These are phyloP conservation scores for Arbutus unedo DNA, from an alignment of 148 eudicot genomes.

Conservation along the genomic window DNA sequence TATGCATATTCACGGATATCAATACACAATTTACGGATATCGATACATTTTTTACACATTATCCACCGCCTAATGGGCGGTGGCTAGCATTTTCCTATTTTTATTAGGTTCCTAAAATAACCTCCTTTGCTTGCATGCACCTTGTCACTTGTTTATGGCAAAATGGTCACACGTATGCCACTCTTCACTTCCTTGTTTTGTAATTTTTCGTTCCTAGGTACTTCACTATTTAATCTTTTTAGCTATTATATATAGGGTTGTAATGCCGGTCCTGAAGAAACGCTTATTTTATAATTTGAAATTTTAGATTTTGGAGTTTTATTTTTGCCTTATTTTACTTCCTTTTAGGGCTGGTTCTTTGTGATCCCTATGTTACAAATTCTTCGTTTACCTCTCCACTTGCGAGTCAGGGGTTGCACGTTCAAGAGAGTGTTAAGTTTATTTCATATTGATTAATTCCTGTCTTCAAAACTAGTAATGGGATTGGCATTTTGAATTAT, in stretches of 20 bases:
- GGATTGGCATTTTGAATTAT: neutral
- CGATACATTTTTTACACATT: no score
- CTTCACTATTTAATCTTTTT: neutral
- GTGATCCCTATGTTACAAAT: neutral
- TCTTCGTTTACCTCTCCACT: neutral
- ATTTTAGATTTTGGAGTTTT: neutral
- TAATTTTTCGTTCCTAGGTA: neutral
- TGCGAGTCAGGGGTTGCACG: neutral
- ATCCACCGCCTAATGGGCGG: no score
- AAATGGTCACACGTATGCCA: neutral
- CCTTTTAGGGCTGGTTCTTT: neutral
- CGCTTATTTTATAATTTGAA: neutral
- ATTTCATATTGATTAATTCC: neutral
- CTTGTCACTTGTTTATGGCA: neutral
- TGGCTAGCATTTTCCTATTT: neutral
- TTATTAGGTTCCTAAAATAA: neutral
- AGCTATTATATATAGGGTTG: neutral
- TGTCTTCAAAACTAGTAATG: neutral
- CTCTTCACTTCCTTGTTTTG: neutral
- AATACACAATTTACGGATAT: no score
- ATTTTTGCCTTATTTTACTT: neutral
- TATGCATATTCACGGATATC: no score
- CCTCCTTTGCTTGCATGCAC: neutral
- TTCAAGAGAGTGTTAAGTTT: neutral
- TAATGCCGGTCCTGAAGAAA: neutral